These are phyloP conservation scores for Aspergillus neoniger DNA, from an alignment of 2,329 filamentous ascomycete species.

Conservation along the genomic window DNA sequence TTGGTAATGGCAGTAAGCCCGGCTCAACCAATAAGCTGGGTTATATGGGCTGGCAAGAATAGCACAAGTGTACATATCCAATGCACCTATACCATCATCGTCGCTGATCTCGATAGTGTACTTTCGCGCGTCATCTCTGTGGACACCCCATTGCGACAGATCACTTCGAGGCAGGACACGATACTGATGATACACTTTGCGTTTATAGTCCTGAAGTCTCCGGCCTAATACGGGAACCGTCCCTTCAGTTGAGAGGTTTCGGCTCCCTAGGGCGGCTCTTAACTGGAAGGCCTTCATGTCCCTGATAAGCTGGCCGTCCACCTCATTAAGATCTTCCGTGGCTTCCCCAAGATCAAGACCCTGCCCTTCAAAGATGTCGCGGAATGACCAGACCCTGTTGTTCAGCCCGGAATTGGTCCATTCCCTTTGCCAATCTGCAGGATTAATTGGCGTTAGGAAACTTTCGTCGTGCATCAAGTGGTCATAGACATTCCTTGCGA, in stretches of 20 bases:
- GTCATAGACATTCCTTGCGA: slow-evolving; percentile 37
- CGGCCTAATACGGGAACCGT: slow-evolving; percentile 16
- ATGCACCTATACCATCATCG: slow-evolving; percentile 21
- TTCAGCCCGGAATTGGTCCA: background rate
- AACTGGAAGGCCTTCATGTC: background rate
- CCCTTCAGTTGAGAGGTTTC: background rate
- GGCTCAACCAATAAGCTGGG: slow-evolving; percentile 40
- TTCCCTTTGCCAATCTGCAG: background rate
- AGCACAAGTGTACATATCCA: slow-evolving; percentile 42
- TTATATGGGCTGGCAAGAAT: slow-evolving; percentile 40
- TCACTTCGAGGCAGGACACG: slow-evolving; percentile 28
- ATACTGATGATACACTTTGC: background rate
- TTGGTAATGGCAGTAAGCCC: slow-evolving; percentile 39
- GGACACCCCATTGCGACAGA: slow-evolving; percentile 31
- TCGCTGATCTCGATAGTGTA: slow-evolving; percentile 22
- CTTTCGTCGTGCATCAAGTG: slow-evolving; percentile 20
- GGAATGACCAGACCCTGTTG: background rate
- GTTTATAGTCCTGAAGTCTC: slow-evolving; percentile 27
- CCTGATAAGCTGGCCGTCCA: background rate
- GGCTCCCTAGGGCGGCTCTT: background rate
- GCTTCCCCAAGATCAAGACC: background rate
- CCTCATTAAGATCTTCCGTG: slow-evolving; percentile 11
- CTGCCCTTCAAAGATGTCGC: background rate
- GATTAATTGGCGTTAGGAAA: background rate
- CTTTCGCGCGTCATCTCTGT: slow-evolving; percentile 1